Evolutionary conservation across 1,284 basidiomycete species (phyloP).

Genomic region (Rhodotorula sp.): DNA sequence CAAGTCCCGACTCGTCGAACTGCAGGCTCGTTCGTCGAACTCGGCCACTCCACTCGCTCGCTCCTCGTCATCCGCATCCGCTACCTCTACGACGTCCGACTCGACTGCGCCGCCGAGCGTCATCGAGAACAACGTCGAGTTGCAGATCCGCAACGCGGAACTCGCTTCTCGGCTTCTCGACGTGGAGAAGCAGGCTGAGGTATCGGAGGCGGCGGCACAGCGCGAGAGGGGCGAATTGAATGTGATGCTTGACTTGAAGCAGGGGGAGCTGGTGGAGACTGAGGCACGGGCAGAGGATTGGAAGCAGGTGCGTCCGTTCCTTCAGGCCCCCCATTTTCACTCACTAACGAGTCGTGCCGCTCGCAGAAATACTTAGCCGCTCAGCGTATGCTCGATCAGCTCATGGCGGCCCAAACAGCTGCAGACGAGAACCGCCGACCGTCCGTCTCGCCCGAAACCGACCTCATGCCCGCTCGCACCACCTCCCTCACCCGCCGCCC

Average conservation of each 20-base stretch:
- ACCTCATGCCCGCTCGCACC: not conserved
- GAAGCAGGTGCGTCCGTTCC: slow-evolving; percentile 19
- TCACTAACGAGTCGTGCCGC: not conserved
- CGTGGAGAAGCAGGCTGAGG: slow-evolving; percentile 13
- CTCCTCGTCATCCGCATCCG: not conserved
- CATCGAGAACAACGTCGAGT: slow-evolving; percentile 1
- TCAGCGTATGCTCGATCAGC: slow-evolving; percentile 24
- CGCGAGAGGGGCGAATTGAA: slow-evolving; percentile 6
- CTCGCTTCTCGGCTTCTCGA: slow-evolving; percentile 7
- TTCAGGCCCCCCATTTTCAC: too few relatives aligned
- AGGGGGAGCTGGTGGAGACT: not conserved
- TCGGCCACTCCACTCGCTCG: not conserved
- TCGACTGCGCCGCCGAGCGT: not conserved
- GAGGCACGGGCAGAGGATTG: slow-evolving; percentile 21
- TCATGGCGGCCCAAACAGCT: not conserved
- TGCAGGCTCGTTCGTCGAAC: slow-evolving; percentile 7
- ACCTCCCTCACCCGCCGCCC: slow-evolving; percentile 6
- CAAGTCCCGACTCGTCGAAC: slow-evolving; percentile 13
- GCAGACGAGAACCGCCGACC: slow-evolving; percentile 8
- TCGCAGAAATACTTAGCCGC: slow-evolving; percentile 31
- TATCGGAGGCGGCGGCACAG: not conserved
- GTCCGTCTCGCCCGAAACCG: slow-evolving; percentile 4
- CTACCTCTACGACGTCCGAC: not conserved
- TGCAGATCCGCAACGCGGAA: slow-evolving; percentile 26
- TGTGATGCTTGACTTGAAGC: slow-evolving; percentile 17